Evolutionary conservation across 495 filamentous ascomycete species (phyloP).

Genomic region (Aspergillus ostianus): DNA sequence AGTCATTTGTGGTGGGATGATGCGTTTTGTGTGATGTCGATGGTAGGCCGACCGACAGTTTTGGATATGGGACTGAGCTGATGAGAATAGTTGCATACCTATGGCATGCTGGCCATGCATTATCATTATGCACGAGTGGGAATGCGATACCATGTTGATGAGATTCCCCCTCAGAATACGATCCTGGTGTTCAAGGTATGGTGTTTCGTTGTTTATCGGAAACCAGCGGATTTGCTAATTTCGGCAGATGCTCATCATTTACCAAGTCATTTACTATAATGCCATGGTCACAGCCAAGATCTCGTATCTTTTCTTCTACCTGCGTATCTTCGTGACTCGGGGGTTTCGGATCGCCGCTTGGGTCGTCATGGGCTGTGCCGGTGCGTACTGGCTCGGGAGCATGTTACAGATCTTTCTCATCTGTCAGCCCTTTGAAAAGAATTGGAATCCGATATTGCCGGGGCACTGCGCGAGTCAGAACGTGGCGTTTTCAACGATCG

Average conservation of each 20-base stretch:
- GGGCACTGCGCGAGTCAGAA: slow-evolving; percentile 25
- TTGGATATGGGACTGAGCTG: no score
- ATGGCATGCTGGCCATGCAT: slow-evolving; percentile 27
- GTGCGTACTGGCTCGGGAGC: slow-evolving; percentile 24
- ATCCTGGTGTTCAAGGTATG: slow-evolving; percentile 19
- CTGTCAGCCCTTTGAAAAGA: slow-evolving; percentile 30
- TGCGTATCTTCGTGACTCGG: slow-evolving; percentile 45
- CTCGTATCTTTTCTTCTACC: slow-evolving; percentile 51
- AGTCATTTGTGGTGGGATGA: slow-evolving; percentile 26
- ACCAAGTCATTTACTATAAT: slow-evolving; percentile 31
- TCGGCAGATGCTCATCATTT: slow-evolving; percentile 19
- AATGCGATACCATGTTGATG: slow-evolving; percentile 19
- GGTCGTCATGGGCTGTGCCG: slow-evolving; percentile 32
- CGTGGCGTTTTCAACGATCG: slow-evolving; percentile 26
- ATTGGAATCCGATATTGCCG: slow-evolving; percentile 16
- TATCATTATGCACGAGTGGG: slow-evolving; percentile 22
- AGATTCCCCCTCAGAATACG: slow-evolving; percentile 18
- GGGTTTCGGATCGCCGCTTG: slow-evolving; percentile 37
- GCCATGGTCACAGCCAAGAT: slow-evolving; percentile 46
- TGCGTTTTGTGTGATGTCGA: slow-evolving; percentile 14
- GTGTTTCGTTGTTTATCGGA: background rate
- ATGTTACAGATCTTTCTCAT: slow-evolving; percentile 30
- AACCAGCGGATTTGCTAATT: background rate
- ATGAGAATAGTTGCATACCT: slow-evolving; percentile 18
- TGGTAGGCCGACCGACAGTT: background rate